Percentiles rank a stretch among this genome's conserved stretches.
Evolutionary conservation across 139 green algal genomes (phyloP).

Genomic region (Coelastrella sp.): DNA sequence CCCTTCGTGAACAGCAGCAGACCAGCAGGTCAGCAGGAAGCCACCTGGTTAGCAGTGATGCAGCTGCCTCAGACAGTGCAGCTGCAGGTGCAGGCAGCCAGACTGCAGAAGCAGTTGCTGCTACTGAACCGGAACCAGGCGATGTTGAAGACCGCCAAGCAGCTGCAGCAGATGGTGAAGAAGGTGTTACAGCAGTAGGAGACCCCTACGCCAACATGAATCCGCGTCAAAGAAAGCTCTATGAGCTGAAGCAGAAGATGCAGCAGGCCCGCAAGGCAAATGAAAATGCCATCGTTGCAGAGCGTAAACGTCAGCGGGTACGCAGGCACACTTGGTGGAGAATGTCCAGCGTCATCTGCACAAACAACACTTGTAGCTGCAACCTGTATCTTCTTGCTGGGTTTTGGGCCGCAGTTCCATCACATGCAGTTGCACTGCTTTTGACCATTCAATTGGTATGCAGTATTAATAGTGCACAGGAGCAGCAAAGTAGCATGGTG

Average conservation of each 20-base stretch:
- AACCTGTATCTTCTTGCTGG: too few species aligned
- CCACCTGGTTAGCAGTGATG: too few species aligned
- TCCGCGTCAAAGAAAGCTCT: constrained; percentile 85
- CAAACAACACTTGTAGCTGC: too few species aligned
- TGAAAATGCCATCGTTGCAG: constrained; percentile 87
- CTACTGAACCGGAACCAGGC: constrained; percentile 54
- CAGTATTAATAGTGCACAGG: too few species aligned
- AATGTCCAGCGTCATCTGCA: too few species aligned
- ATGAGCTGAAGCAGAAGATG: constrained; percentile 86
- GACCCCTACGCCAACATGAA: constrained; percentile 79
- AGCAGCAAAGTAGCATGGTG: too few species aligned
- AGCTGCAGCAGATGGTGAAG: constrained; percentile 16
- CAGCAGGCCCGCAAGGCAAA: constrained; percentile 89
- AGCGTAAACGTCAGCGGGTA: constrained; percentile 81
- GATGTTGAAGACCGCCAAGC: not conserved
- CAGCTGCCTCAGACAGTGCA: constrained; percentile 9
- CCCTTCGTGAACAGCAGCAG: constrained; percentile 58
- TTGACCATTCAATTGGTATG: too few species aligned
- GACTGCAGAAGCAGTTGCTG: not conserved
- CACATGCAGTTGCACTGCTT: too few species aligned
- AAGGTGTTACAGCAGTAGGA: not conserved
- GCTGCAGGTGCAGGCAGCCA: not conserved
- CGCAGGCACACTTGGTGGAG: not conserved
- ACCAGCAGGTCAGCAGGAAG: not conserved
- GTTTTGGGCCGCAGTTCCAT: too few species aligned